Base-by-base conservation (phyloP, 2,329 filamentous ascomycete genomes). In the Sporothrix globosa region DNA sequence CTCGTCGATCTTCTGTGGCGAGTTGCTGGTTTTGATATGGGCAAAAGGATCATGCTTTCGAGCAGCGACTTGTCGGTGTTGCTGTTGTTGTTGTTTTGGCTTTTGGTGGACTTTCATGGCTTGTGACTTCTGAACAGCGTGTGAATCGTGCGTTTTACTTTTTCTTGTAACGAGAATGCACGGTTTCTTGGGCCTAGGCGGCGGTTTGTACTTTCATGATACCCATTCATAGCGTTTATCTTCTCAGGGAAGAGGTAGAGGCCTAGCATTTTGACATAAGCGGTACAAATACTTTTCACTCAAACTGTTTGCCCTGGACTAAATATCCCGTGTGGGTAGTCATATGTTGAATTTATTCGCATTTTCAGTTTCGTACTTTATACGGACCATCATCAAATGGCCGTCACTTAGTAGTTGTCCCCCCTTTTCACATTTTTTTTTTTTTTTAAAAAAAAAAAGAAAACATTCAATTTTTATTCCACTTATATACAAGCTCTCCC, bases 181-280 rank as follows among this genome's bases (percentile, higher is more conserved):
- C 34, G 17, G 5, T 50, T 65, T 30, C 50, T 65, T 50, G 44
- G 24, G 21, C 50, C 10, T n/a, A 34, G 5, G 24, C 24, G 46
- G 61, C 61, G 61, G 14, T 65, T 66, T 52, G 24, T 52, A 13
- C 44, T 66, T 66, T 66, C 24, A 52, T 66, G 63, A 66, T 66
- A 66, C 63, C 63, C 46, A 52, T 66, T 39, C 19, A 52, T 39
- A 34, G 27, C 46, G 39, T 66, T 39, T 13, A 21, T 50, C 44
- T 66, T 66, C 44, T 66, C 19, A 27, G 3, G 44, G 44, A 65
- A n/a, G 61, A n/a, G 10, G 27, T 50, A n/a, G 41, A 39, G 39
- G 4, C 6, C 6, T 63, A 30, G 39, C 11, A 27, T 46, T 46
- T 1, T n/a, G 39, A 63, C 39, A 17, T 6, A 10, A 9, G 3